Evolutionary conservation across 1,284 basidiomycete species (phyloP).

Genomic region (Trametes pubescens): DNA sequence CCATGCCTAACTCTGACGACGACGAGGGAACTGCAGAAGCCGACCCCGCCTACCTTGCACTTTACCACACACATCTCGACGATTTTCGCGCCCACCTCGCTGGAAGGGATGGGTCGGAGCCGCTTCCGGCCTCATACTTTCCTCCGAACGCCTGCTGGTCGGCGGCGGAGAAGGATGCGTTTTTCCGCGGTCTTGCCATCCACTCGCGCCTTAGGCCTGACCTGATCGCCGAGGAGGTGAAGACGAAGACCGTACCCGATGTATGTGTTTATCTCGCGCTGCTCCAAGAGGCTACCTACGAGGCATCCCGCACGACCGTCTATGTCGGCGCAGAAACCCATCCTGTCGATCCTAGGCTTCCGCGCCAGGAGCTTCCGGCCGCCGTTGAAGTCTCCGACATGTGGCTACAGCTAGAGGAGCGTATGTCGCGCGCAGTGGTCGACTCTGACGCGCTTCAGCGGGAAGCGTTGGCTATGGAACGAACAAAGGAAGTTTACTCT

Average conservation of each 20-base stretch:
- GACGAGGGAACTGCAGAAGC: slow-evolving; percentile 25
- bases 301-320: background rate
- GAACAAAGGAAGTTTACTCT: slow-evolving; percentile 33
- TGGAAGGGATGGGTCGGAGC: slow-evolving; percentile 28
- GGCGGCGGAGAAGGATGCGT: slow-evolving; percentile 65
- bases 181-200: slow-evolving; percentile 71
- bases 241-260: slow-evolving; percentile 67
- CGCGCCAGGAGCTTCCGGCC: slow-evolving; percentile 37
- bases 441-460: slow-evolving; percentile 45
- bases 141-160: slow-evolving; percentile 68
- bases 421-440: slow-evolving; percentile 51
- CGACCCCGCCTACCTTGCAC: slow-evolving; percentile 30
- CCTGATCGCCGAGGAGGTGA: slow-evolving; percentile 69
- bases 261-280: slow-evolving; percentile 67
- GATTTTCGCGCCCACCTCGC: slow-evolving; percentile 36
- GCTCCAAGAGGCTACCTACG: slow-evolving; percentile 50
- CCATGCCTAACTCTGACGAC: slow-evolving; percentile 29
- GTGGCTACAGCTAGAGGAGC: slow-evolving; percentile 71
- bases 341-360: slow-evolving; percentile 1
- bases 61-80: slow-evolving; percentile 33
- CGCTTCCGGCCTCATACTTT: slow-evolving; percentile 48
- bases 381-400: slow-evolving; percentile 67
- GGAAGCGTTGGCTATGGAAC: slow-evolving; percentile 30
- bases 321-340: slow-evolving; percentile 7
- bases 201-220: slow-evolving; percentile 78